Base-by-base conservation (phyloP, 2,329 filamentous ascomycete species). In the Malbranchea zuffiana region DNA sequence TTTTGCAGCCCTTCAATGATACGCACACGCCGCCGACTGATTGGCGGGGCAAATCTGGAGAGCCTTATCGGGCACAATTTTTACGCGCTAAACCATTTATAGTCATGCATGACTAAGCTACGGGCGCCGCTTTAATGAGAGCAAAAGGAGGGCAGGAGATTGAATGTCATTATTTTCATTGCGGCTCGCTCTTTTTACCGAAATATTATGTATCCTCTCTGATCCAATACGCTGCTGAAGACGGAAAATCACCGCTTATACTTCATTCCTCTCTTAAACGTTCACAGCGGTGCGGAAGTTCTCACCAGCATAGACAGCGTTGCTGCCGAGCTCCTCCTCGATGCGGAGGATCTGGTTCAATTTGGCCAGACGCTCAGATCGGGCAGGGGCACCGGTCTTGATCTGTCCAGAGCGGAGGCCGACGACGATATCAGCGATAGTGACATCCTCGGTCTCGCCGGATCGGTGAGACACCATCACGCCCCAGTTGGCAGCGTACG, bases 301-400 rank as follows among this genome's bases (percentile, higher is more conserved):
- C 59, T 73, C 68, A 53, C 90, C 90, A 53, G 88, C 87, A 63
- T 88, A 98, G 67, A 96, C 60, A 52, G 88, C 90, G 56, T 90
- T 80, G 56, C 78, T 75, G 54, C 87, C 87, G 48, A 98, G 81
- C 75, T 98, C 90, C 74, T 98, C 90, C 78, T 98, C 90, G 55
- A 98, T 98, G 61, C 90, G 85, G 60, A 98, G 82, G 59, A 98
- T 94, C 75, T 98, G 90, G 82, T 98, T 98, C 62, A 98, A 83
- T 78, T 98, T 98, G 66, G 90, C 90, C 52, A 96, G 77, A 74
- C 90, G 87, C 78, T 98, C 90, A 54, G 88, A 95, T 59, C 90
- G 82, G 62, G 82, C 82, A 53, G 90, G 90, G 47, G 88, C 88
- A 76, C 87, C 87, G 50, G 87, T 93, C 84, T 95, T 95, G 78